Evolutionary conservation across 345 rosid species (phyloP), one percentile per base, ranked within the genome.

Genomic region (Salix exigua): DNA sequence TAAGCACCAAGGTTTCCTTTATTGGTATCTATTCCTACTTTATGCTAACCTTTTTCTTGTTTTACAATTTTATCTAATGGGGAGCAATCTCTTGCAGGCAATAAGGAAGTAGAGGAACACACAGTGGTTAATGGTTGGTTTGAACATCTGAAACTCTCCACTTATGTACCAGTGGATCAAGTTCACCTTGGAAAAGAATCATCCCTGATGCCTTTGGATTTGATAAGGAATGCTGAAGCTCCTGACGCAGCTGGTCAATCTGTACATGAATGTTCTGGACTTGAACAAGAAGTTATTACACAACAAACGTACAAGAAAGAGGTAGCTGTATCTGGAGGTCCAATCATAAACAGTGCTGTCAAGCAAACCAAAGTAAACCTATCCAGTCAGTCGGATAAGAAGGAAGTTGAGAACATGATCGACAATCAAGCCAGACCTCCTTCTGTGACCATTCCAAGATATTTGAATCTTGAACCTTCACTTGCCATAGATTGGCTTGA

Each of bases 401-500:
- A 82, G 50, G 85, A 87, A 35, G 75, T 80, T 62, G 89, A 84
- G 79, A 77, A 78, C 68, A 78, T 76, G 38, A 79, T 80, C 60
- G 88, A 85, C 72, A 88, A 74, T 68, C 78, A 38, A 51, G 80
- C 82, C 42, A 85, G 82, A 77, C 71, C 87, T 77, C 67, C 88
- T 6, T 73, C 85, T 66, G 77, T 77, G 30, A 35, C 91, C 75
- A 75, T 87, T 60, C 91, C 94, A 42, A 90, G 81, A 68, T 95
- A 85, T 80, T 77, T 93, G 86, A 84, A 68, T 82, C 89, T 95
- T 68, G 97, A 95, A 69, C 99, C 97, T 83, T 95, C 96, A 68
- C 97, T 95, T 68, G 99, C 97, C 81, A 88, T 94, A 86, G 99
- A 95, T 78, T 95, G 99, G 99, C 93, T 93, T 23, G 97, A 95